Conservation (phyloP, 352 stramenopile species). For the Pythium chondricola region DNA sequence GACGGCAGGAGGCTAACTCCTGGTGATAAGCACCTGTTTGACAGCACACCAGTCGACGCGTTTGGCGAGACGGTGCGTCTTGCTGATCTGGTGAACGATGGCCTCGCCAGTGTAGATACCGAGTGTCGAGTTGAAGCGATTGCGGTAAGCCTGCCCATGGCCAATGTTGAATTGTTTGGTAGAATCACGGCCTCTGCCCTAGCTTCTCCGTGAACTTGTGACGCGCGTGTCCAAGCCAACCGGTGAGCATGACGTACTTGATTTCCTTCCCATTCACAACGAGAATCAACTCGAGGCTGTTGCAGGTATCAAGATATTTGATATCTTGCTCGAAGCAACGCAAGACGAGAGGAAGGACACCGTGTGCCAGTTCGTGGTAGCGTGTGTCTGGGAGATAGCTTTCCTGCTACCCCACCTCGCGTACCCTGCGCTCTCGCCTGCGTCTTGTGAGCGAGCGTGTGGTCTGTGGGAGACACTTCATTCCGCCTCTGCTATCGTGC, state of each 20-base stretch:
- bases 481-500: neutral
- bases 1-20: too few species aligned
- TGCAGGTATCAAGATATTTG: too few species aligned
- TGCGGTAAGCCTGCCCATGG: neutral
- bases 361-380: constrained; percentile 2
- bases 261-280: too few species aligned
- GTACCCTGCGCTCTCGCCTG: neutral
- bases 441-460: neutral
- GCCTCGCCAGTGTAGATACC: constrained; percentile 1
- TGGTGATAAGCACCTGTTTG: constrained; percentile 13
- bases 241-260: too few species aligned
- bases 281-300: too few species aligned
- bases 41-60: neutral
- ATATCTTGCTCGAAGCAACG: constrained; percentile 10
- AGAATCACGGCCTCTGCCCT: too few species aligned
- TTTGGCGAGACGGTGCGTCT: neutral
- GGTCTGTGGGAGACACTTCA: neutral
- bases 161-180: neutral
- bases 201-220: too few species aligned
- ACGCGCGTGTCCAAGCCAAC: too few species aligned
- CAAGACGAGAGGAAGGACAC: constrained; percentile 8
- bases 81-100: constrained; percentile 15
- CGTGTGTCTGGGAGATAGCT: constrained; percentile 16
- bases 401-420: constrained; percentile 9
- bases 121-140: constrained; percentile 12